Evolutionary conservation across 495 filamentous ascomycete species (phyloP), one percentile per base, ranked within the genome.

Genomic region (Antarctomyces pellizariae): DNA sequence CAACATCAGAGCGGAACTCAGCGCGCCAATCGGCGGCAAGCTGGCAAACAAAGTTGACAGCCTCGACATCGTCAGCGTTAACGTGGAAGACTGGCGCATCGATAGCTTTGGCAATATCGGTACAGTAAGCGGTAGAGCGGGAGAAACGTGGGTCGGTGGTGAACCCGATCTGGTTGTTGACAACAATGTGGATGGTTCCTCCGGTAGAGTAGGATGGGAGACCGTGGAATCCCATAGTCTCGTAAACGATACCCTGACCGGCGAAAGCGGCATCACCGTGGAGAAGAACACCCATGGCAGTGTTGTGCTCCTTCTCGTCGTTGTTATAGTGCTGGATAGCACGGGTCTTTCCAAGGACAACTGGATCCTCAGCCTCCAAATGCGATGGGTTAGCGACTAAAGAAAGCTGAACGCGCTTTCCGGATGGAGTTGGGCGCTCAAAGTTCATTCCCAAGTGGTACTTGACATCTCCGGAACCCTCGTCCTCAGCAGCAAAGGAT

Each of bases 391-490:
- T 97, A 49, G 86, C 86, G 29, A 97, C 86, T 25, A 97, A 67
- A 30, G 86, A 97, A 17, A 97, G 68, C 59, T 95, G 86, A 10
- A 97, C 86, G 30, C 86, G 86, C 62, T 93, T 95, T 41, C 86
- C 86, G 14, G 89, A 95, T 29, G 86, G 86, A 12, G 86, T 97
- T 17, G 86, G 86, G 26, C 86, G 78, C 56, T 97, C 89, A 43
- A 97, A 97, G 57, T 95, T 95, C 86, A 97, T 97, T 41, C 86
- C 86, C 42, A 97, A 55, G 57, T 97, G 86, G 55, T 97, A 97
- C 51, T 97, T 97, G 48, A 97, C 86, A 50, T 97, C 86, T 35
- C 86, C 86, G 26, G 89, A 95, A 31, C 86, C 86, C 52, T 95
- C 86, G 41, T 97, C 86, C 32, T 71, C 71, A 14, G 80, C 75